phyloP scores from a whole-genome alignment of 345 rosid genomes.

The Populus deltoides region DNA sequence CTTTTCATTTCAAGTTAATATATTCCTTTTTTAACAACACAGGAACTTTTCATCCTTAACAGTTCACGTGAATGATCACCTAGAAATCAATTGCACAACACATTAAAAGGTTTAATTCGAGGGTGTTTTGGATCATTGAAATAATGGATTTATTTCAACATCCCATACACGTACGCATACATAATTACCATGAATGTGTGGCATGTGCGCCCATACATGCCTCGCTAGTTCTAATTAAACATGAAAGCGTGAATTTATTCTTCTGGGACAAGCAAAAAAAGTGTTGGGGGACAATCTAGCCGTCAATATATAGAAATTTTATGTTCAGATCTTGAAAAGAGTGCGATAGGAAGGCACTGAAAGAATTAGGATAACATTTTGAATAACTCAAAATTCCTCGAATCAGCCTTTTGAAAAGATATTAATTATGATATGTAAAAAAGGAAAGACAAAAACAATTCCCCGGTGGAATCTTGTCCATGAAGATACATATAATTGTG shows the following conservation, averaged over 20 bases:
- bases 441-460: not conserved
- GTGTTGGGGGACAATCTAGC: no score
- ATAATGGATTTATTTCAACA: not conserved
- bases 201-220: no score
- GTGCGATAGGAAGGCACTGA: not conserved
- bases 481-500: no score
- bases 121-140: not conserved
- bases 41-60: not conserved
- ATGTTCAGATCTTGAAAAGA: not conserved
- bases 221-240: no score
- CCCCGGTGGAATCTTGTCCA: not conserved
- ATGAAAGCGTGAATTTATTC: no score
- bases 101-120: not conserved
- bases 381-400: no score
- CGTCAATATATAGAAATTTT: not conserved
- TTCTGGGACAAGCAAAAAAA: no score
- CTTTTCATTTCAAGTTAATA: not conserved
- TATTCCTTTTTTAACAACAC: not conserved
- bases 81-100: not conserved
- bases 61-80: not conserved
- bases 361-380: not conserved
- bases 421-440: not conserved
- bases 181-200: no score
- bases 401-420: no score
- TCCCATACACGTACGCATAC: not conserved